phyloP scores from a whole-genome alignment of 192 early-diverging fungal genomes.

The Spizellomyces punctatus region DNA sequence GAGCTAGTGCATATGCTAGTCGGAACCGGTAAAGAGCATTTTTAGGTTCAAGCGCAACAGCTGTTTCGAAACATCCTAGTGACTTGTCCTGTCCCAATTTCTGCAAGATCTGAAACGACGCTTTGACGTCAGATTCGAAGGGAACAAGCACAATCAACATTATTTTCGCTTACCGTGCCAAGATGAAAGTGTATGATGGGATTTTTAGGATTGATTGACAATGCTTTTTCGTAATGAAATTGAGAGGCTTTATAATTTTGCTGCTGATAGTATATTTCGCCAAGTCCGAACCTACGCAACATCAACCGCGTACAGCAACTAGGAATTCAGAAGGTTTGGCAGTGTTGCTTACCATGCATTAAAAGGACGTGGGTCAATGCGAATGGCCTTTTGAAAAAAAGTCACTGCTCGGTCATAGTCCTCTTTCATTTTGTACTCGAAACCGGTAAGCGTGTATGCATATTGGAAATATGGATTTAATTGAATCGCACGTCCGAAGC shows the following conservation, averaged over 20 bases:
- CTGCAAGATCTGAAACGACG: slow-evolving; percentile 12
- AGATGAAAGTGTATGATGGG: slow-evolving; percentile 71
- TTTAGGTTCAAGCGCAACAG: slow-evolving; percentile 52
- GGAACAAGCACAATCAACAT: not conserved
- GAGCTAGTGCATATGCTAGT: slow-evolving; percentile 65
- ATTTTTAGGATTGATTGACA: slow-evolving; percentile 73
- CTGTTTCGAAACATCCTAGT: slow-evolving; percentile 70
- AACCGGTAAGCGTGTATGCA: slow-evolving; percentile 82
- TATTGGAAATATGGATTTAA: slow-evolving; percentile 69
- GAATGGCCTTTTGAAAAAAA: slow-evolving; percentile 72
- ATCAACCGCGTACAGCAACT: not conserved
- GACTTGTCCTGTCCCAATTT: slow-evolving; percentile 21
- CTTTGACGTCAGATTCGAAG: too few species aligned
- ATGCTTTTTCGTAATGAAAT: slow-evolving; percentile 71
- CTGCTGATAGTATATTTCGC: slow-evolving; percentile 66
- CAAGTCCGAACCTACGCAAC: slow-evolving; percentile 73
- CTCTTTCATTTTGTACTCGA: slow-evolving; percentile 76
- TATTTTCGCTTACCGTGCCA: slow-evolving; percentile 56
- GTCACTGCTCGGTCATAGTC: slow-evolving; percentile 75
- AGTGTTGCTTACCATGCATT: slow-evolving; percentile 73
- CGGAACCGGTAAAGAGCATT: slow-evolving; percentile 67
- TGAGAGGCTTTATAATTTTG: slow-evolving; percentile 76
- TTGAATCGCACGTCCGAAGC: slow-evolving; percentile 77
- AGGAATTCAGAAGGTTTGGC: slow-evolving; percentile 1
- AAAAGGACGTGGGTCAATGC: slow-evolving; percentile 75